A percentile compares a stretch with the other conserved stretches of the same genome.
Evolutionary conservation across 805 yeast genomes (phyloP).

Genomic region (Metschnikowia colocasiae): DNA sequence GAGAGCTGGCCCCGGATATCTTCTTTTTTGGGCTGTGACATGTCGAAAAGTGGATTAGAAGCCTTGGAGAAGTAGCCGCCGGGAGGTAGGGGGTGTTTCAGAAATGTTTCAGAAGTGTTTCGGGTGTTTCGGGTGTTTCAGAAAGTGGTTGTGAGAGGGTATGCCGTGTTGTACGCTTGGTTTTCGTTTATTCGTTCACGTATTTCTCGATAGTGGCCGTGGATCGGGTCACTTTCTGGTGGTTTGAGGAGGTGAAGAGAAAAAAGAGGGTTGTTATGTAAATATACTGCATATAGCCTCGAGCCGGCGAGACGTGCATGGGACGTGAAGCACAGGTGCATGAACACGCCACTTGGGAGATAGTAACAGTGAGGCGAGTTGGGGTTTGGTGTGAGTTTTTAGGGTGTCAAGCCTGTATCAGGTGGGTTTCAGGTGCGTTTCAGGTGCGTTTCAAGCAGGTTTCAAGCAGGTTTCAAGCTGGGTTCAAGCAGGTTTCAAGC

Average conservation of each 20-base stretch:
- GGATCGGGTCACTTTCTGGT: too few species aligned
- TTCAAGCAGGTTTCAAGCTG: background rate
- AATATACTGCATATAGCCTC: background rate
- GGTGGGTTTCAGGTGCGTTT: background rate
- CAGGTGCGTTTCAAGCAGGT: background rate
- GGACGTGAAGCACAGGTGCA: too few species aligned
- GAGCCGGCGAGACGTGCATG: background rate
- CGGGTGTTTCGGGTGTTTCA: background rate
- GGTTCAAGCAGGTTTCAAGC: background rate
- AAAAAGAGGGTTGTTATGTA: background rate
- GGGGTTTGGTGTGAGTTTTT: too few species aligned
- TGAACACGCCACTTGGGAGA: background rate
- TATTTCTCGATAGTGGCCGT: too few species aligned
- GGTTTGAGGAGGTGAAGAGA: background rate
- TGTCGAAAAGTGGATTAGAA: too few species aligned
- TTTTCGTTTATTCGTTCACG: background rate
- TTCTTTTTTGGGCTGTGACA: conserved; percentile 20
- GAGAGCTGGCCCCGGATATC: conserved; percentile 40
- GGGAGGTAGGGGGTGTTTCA: background rate
- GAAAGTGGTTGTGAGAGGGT: too few species aligned
- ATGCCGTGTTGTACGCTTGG: background rate
- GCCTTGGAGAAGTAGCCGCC: too few species aligned
- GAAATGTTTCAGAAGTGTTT: background rate
- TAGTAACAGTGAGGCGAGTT: too few species aligned
- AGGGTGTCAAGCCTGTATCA: too few species aligned